Conservation (phyloP, 331 rosid genomes). For the Spiraea crenata region DNA sequence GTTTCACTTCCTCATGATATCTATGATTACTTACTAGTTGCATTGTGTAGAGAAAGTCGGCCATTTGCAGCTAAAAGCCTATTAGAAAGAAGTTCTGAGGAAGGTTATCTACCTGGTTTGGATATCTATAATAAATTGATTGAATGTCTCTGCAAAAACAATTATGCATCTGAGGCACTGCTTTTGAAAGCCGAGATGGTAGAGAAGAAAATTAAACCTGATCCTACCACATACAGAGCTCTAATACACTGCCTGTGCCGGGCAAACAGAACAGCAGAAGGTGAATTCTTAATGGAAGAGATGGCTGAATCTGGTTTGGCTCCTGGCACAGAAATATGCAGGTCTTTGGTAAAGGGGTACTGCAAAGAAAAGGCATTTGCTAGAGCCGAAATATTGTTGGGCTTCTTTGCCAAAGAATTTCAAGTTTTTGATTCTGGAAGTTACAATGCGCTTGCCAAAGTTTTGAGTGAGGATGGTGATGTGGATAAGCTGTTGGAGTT, state of each 20-base stretch:
- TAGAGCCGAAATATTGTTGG: constrained; percentile 62
- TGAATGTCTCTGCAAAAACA: constrained; percentile 52
- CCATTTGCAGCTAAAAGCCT: constrained; percentile 83
- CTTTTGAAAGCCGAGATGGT: constrained; percentile 51
- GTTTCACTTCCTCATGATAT: constrained; percentile 41
- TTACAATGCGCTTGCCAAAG: constrained; percentile 60
- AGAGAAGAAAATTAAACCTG: constrained; percentile 35
- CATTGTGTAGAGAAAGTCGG: constrained; percentile 58
- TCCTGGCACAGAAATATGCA: constrained; percentile 51
- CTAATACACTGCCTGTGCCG: constrained; percentile 52
- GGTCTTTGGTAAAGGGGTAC: constrained; percentile 53
- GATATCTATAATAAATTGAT: constrained; percentile 45
- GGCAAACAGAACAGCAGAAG: constrained; percentile 47
- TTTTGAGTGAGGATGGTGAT: constrained; percentile 48
- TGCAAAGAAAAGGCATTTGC: constrained; percentile 52
- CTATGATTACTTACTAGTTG: constrained; percentile 51
- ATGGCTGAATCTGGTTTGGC: constrained; percentile 49
- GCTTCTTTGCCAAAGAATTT: constrained; percentile 53
- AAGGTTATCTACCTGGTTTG: constrained; percentile 44
- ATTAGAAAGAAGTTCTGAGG: constrained; percentile 46
- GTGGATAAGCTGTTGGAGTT: constrained; percentile 60
- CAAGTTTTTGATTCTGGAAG: constrained; percentile 65
- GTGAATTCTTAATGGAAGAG: constrained; percentile 60
- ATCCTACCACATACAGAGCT: constrained; percentile 42
- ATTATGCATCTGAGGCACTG: constrained; percentile 52